Conservation (phyloP, 2,329 filamentous ascomycete species). For the Penicillium sp. region DNA sequence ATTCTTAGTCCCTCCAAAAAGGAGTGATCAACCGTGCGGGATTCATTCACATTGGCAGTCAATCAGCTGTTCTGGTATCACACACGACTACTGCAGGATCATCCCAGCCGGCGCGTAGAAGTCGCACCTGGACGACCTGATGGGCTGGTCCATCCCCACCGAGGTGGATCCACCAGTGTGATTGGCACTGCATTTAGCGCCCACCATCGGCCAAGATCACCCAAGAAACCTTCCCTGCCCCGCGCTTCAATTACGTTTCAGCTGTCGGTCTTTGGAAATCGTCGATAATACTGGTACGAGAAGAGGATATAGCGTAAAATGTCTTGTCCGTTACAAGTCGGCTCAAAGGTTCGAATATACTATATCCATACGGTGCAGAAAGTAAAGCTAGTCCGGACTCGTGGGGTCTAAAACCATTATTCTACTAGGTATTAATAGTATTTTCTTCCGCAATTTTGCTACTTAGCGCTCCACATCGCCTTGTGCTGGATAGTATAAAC, state of each 20-base stretch:
- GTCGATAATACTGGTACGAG: too few species aligned
- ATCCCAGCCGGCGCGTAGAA: slow-evolving; percentile 24
- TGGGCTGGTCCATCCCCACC: slow-evolving; percentile 10
- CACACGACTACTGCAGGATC: slow-evolving; percentile 23
- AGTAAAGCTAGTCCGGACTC: too few species aligned
- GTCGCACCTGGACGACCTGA: slow-evolving; percentile 11
- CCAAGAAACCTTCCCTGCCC: not conserved
- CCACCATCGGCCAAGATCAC: slow-evolving; percentile 7
- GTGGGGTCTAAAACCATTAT: too few species aligned
- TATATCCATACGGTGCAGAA: too few species aligned
- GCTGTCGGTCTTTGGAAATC: too few species aligned
- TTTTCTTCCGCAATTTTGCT: too few species aligned
- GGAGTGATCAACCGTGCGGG: slow-evolving; percentile 2
- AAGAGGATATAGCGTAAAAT: too few species aligned
- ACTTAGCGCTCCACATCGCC: too few species aligned
- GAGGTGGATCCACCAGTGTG: slow-evolving; percentile 5
- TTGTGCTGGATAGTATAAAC: too few species aligned
- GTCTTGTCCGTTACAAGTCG: too few species aligned
- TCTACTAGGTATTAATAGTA: too few species aligned
- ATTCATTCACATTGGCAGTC: slow-evolving; percentile 5
- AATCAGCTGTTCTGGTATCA: slow-evolving; percentile 14
- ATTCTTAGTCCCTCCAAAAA: slow-evolving; percentile 15
- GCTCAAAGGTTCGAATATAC: too few species aligned
- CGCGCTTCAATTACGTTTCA: not conserved
- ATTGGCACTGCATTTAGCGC: slow-evolving; percentile 7